Conservation (phyloP, 345 rosid species). For the Bruguiera parviflora region DNA sequence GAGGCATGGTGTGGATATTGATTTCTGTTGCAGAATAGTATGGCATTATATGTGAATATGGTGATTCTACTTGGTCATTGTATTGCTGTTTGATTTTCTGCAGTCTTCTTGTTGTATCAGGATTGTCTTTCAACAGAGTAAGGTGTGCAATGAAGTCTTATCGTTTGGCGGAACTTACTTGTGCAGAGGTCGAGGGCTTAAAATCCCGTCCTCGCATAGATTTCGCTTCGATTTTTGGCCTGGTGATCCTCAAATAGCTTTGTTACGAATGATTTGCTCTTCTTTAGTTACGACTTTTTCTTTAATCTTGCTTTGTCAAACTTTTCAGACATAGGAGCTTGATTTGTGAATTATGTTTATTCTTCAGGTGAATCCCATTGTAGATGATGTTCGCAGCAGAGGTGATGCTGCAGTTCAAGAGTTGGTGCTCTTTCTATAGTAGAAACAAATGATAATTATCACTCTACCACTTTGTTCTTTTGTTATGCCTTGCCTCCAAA, state of each 20-base stretch:
- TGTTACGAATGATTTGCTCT: not conserved
- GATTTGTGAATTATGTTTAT: not conserved
- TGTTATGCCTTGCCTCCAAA: not conserved
- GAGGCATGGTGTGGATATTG: too few relatives aligned
- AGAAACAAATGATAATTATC: not conserved
- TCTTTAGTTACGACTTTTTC: not conserved
- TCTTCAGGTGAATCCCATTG: constrained; percentile 64
- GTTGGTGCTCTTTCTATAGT: constrained; percentile 33
- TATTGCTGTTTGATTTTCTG: not conserved
- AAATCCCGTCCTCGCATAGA: constrained; percentile 85
- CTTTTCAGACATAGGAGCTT: not conserved
- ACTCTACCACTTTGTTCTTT: not conserved
- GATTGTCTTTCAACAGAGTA: constrained; percentile 11
- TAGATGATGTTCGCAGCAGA: constrained; percentile 64
- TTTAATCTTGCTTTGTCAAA: not conserved
- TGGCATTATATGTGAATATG: not conserved
- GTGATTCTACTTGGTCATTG: not conserved
- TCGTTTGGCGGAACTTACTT: constrained; percentile 58
- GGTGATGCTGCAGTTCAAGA: constrained; percentile 87
- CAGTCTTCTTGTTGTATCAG: constrained; percentile 4
- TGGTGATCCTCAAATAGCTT: constrained; percentile 30
- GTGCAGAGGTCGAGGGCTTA: constrained; percentile 46
- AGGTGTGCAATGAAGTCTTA: constrained; percentile 71
- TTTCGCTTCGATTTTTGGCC: constrained; percentile 65
- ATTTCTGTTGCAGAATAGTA: not conserved